phyloP scores from a whole-genome alignment of 306 rosid genomes.

The Cucurbita maxima region DNA sequence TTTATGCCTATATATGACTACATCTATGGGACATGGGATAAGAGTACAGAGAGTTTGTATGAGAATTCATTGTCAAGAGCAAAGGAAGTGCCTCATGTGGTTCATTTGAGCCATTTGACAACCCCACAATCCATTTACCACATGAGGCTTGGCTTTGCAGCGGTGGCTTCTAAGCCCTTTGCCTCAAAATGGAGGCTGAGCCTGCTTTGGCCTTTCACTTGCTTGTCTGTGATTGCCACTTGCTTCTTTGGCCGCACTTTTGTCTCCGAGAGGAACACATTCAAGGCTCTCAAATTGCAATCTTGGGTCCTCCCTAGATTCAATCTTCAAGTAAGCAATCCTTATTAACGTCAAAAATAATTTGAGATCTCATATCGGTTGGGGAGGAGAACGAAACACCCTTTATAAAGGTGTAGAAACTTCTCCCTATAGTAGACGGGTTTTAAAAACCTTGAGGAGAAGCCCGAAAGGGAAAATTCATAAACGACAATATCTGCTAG shows the following conservation, averaged over 20 bases:
- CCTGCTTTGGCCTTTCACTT: constrained; percentile 55
- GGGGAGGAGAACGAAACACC: no score
- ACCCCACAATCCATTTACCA: constrained; percentile 48
- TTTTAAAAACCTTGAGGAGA: no score
- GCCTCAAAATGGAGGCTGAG: constrained; percentile 33
- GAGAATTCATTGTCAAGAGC: constrained; percentile 14
- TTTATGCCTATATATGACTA: constrained; percentile 66
- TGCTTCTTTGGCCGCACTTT: constrained; percentile 31
- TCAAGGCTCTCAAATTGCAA: constrained; percentile 33
- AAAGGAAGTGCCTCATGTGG: constrained; percentile 29
- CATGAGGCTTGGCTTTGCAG: constrained; percentile 32
- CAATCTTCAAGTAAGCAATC: constrained; percentile 28
- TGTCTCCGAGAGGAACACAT: constrained; percentile 27
- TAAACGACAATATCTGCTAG: no score
- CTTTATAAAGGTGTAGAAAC: no score
- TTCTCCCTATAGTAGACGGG: no score
- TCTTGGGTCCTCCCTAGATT: constrained; percentile 55
- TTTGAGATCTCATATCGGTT: no score
- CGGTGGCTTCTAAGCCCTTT: constrained; percentile 40
- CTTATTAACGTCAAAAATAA: no score
- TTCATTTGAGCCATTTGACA: constrained; percentile 41
- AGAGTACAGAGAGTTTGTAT: constrained; percentile 18
- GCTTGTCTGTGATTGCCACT: constrained; percentile 23
- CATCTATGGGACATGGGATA: constrained; percentile 41
- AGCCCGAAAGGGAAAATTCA: no score